These are phyloP conservation scores for Hypoxylon sp. DNA, from an alignment of 2,329 filamentous ascomycete genomes.

Conservation along the genomic window DNA sequence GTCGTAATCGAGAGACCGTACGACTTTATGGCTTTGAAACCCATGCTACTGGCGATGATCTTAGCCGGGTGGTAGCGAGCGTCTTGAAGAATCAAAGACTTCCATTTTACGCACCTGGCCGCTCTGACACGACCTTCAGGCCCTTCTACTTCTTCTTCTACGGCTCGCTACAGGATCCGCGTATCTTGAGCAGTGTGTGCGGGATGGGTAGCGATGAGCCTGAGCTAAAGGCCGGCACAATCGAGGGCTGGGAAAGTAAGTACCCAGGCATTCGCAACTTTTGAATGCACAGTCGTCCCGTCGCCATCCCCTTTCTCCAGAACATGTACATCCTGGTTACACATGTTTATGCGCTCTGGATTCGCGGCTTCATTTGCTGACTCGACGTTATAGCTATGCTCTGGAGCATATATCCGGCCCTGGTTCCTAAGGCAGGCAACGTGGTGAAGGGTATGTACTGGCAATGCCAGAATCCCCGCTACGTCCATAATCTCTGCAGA, in stretches of 20 bases:
- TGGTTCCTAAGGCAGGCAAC: conserved; percentile 35
- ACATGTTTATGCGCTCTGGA: background rate
- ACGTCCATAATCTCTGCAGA: conserved; percentile 24
- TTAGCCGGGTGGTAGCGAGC: conserved; percentile 19
- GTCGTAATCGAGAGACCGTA: conserved; percentile 22
- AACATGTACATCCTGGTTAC: background rate
- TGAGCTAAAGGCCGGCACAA: conserved; percentile 18
- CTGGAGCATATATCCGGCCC: conserved; percentile 40
- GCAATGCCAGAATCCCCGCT: conserved; percentile 36
- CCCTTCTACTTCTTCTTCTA: conserved; percentile 51
- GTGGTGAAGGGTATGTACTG: conserved; percentile 40
- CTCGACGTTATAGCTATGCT: conserved; percentile 23
- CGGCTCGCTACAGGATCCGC: conserved; percentile 42
- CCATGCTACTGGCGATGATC: conserved; percentile 18
- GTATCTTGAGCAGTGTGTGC: conserved; percentile 19
- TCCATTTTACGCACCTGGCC: background rate
- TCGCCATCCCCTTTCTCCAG: background rate
- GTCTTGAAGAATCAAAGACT: background rate
- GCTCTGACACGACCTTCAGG: conserved; percentile 34
- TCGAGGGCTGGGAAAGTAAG: conserved; percentile 42
- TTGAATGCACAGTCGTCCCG: background rate
- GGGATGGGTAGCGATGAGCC: background rate
- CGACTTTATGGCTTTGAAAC: conserved; percentile 35
- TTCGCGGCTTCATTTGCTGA: conserved; percentile 10
- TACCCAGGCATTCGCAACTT: background rate